A percentile compares a stretch with the other conserved stretches of the same genome.
Conservation (phyloP, 495 filamentous ascomycete genomes). For the Hamigera avellanea region DNA sequence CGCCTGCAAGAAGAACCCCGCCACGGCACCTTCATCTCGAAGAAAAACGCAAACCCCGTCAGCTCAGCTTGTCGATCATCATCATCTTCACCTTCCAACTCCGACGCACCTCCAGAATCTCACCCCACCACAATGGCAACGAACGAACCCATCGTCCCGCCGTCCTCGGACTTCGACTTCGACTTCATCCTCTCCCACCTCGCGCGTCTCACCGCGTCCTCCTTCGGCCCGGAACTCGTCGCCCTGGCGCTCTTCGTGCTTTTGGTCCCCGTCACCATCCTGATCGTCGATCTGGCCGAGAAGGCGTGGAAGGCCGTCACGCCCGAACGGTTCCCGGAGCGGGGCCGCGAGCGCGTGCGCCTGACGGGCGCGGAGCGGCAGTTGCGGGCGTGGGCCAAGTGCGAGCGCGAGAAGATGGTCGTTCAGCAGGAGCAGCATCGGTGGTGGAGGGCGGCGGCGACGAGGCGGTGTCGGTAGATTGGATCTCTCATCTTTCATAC, state of each 20-base stretch:
- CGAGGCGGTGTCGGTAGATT: neutral
- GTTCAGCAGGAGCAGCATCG: neutral
- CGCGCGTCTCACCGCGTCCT: too few relatives aligned
- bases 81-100: too few relatives aligned
- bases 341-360: constrained; percentile 9
- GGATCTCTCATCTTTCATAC: neutral
- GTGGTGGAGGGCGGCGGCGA: too few relatives aligned
- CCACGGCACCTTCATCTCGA: too few relatives aligned
- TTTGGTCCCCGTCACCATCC: constrained; percentile 11
- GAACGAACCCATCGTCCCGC: too few relatives aligned
- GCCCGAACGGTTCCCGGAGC: constrained; percentile 8
- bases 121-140: too few relatives aligned
- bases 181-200: neutral
- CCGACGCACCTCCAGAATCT: too few relatives aligned
- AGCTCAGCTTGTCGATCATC: too few relatives aligned
- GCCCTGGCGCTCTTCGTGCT: constrained; percentile 12
- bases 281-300: constrained; percentile 13
- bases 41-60: too few relatives aligned
- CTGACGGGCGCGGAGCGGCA: constrained; percentile 12
- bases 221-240: constrained; percentile 12
- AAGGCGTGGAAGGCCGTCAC: constrained; percentile 2
- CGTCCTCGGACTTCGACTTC: too few relatives aligned
- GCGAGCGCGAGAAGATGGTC: neutral
- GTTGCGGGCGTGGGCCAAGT: neutral
- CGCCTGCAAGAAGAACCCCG: too few relatives aligned